Percentiles rank a stretch among this genome's conserved stretches.
phyloP scores from a whole-genome alignment of 345 rosid genomes.

The Salix brachista region DNA sequence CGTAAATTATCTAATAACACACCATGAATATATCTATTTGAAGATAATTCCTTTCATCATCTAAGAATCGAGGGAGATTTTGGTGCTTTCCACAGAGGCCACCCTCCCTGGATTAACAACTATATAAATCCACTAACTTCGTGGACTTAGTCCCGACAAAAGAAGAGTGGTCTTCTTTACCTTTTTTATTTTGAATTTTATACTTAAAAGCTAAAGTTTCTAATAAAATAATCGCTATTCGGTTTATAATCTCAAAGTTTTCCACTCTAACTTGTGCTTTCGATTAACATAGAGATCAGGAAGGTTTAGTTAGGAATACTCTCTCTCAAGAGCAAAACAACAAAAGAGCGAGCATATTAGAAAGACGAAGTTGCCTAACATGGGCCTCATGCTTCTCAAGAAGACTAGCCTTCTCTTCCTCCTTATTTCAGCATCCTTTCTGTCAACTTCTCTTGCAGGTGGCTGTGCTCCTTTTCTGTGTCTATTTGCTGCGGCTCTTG shows the following conservation, averaged over 20 bases:
- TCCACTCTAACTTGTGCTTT: background rate
- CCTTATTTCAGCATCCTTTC: slow-evolving; percentile 40
- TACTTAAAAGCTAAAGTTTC: slow-evolving; percentile 18
- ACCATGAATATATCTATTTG: background rate
- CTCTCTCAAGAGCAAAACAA: slow-evolving; percentile 13
- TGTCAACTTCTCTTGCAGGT: slow-evolving; percentile 52
- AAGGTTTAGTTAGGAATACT: slow-evolving; percentile 20
- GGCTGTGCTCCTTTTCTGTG: background rate
- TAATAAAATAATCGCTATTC: slow-evolving; percentile 23
- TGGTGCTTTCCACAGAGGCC: slow-evolving; percentile 26
- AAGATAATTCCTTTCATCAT: too few species aligned
- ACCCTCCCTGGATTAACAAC: slow-evolving; percentile 3
- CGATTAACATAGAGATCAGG: background rate
- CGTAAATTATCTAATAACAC: too few species aligned
- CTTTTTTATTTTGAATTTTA: slow-evolving; percentile 34
- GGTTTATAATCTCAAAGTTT: slow-evolving; percentile 2
- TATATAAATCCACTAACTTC: slow-evolving; percentile 45
- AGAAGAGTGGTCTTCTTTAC: slow-evolving; percentile 51
- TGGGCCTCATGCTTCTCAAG: slow-evolving; percentile 37
- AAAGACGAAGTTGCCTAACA: slow-evolving; percentile 5
- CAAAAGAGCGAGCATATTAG: background rate
- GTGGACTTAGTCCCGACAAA: slow-evolving; percentile 51
- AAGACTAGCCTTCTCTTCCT: slow-evolving; percentile 47
- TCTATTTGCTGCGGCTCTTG: slow-evolving; percentile 19
- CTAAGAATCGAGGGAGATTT: slow-evolving; percentile 14